These are phyloP conservation scores for Xylariales sp. DNA, from an alignment of 2,329 filamentous ascomycete species.

Conservation along the genomic window DNA sequence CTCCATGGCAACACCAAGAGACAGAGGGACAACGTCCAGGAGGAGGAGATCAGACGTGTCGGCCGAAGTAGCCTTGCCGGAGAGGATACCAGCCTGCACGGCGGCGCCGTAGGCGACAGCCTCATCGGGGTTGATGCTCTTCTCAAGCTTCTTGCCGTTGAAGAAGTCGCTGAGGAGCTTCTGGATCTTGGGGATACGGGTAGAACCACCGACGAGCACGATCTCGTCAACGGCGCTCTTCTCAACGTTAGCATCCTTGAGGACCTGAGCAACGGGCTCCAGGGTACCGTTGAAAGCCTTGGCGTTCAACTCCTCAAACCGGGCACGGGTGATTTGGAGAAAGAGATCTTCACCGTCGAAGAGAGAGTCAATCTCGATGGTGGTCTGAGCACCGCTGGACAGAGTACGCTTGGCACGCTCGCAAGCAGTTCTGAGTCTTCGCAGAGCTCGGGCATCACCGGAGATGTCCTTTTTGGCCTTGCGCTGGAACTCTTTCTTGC, in stretches of 20 bases:
- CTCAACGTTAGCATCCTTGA: constrained; percentile 84
- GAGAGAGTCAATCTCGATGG: constrained; percentile 97
- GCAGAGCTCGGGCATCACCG: constrained; percentile 83
- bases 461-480: constrained; percentile 79
- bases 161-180: constrained; percentile 99
- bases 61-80: constrained; percentile 92
- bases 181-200: constrained; percentile 98
- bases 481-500: constrained; percentile 87
- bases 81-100: constrained; percentile 97
- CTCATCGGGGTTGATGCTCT: constrained; percentile 99
- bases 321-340: constrained; percentile 93
- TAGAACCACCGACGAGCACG: constrained; percentile 96
- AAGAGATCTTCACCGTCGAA: constrained; percentile 98
- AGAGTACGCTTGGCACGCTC: constrained; percentile 99
- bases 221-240: constrained; percentile 97
- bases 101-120: constrained; percentile 98
- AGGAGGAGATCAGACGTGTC: constrained; percentile 93
- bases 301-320: constrained; percentile 97
- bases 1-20: constrained; percentile 98
- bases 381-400: constrained; percentile 94
- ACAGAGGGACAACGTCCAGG: constrained; percentile 92
- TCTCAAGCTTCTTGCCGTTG: constrained; percentile 99
- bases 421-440: constrained; percentile 94
- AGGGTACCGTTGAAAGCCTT: constrained; percentile 92
- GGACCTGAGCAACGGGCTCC: constrained; percentile 91